Evolutionary conservation across 495 filamentous ascomycete genomes (phyloP), one percentile per base, ranked within the genome.

Genomic region (Lophiotrema nucula): DNA sequence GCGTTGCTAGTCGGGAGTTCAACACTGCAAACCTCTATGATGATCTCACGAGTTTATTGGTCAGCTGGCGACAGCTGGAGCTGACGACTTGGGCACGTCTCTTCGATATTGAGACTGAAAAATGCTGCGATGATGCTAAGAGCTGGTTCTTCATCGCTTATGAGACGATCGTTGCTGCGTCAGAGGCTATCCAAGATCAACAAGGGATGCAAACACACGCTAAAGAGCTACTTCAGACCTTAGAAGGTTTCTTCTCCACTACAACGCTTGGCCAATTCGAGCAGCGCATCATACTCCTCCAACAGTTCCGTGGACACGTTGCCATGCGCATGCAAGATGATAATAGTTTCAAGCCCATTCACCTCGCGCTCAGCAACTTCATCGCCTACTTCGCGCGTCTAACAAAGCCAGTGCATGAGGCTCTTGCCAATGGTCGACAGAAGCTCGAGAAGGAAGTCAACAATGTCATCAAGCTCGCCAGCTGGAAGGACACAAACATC

Each of bases 121-220:
- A 85, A 60, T 88, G 83, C 56, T 73, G 83, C 10, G 79, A 87
- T 26, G 85, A 89, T 65, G 90, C 92, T 10, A 83, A 82, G 58
- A 84, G 86, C 11, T 99, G 93, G 92, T 99, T 92, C 89, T 99
- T 97, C 67, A 81, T 97, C 41, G 89, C 92, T 4, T 97, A 95
- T 49, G 89, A 96, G 72, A 87, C 81, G 24, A 81, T 96, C 47
- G 78, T 99, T 62, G 87, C 84, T 3, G 85, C 83, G 28, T 86
- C 92, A 0, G 71, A 89, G 28, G 80, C 81, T 18, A 75, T 85
- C 47, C 74, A 58, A 3, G 51, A 53, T 35, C 67, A 74, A 24
- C 67, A 79, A 16, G 80, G 84, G 47, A 68, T 95, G 55, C 72
- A 76, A 24, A 69, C 73, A 3, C 86, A 96, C 71, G 77, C 82